phyloP scores from a whole-genome alignment of 2,329 filamentous ascomycete genomes.

The Arthroderma uncinatum region DNA sequence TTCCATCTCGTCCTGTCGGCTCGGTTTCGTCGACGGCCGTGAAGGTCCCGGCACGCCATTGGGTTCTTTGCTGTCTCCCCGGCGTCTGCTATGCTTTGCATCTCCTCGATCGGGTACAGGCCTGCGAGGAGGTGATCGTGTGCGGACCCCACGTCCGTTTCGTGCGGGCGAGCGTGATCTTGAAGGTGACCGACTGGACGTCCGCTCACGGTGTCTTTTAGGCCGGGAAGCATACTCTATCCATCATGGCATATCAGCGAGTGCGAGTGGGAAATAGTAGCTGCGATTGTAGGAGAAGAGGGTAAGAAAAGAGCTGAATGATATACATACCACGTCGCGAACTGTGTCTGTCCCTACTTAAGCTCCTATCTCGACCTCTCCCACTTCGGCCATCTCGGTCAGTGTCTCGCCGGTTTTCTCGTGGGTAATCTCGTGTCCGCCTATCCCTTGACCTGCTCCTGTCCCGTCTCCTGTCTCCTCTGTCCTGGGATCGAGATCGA shows the following conservation, averaged over 20 bases:
- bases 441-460: conserved; percentile 36
- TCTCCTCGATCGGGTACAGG: conserved; percentile 24
- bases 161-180: conserved; percentile 22
- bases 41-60: conserved; percentile 20
- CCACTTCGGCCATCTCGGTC: conserved; percentile 33
- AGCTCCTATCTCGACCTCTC: conserved; percentile 26
- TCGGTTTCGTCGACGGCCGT: conserved; percentile 22
- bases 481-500: conserved; percentile 26
- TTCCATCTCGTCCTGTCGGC: conserved; percentile 19
- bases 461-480: conserved; percentile 31
- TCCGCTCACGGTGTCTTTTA: conserved; percentile 12
- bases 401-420: conserved; percentile 28
- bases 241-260: neutral
- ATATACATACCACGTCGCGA: conserved; percentile 30
- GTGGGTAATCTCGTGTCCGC: conserved; percentile 21
- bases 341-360: conserved; percentile 23
- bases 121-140: conserved; percentile 29
- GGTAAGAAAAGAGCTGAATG: too few species aligned
- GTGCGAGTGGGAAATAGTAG: neutral
- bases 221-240: neutral
- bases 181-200: conserved; percentile 24
- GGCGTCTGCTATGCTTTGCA: conserved; percentile 22
- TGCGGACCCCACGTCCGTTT: conserved; percentile 28
- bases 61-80: conserved; percentile 17
- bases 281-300: too few species aligned